A percentile compares a stretch with the other conserved stretches of the same genome.
Evolutionary conservation across 495 filamentous ascomycete genomes (phyloP).

Genomic region (Tuber borchii): DNA sequence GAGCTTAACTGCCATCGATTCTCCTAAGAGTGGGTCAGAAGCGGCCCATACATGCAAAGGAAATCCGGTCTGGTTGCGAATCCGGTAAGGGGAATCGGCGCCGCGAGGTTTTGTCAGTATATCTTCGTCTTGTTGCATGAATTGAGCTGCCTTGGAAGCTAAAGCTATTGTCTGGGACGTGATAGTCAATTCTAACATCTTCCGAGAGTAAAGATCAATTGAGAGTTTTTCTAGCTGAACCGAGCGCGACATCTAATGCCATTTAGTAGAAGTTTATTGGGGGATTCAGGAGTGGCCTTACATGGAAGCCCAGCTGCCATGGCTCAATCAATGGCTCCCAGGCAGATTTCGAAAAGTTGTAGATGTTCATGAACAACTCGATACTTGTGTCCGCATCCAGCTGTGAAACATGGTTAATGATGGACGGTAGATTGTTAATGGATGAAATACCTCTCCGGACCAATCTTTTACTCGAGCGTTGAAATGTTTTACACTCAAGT

Average conservation of each 20-base stretch:
- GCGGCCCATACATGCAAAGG: conserved; percentile 76
- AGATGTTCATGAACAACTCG: conserved; percentile 90
- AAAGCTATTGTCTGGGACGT: conserved; percentile 92
- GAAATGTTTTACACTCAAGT: conserved; percentile 90
- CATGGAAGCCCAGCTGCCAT: conserved; percentile 80
- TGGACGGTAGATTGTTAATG: not conserved
- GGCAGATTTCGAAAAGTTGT: conserved; percentile 96
- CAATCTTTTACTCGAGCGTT: conserved; percentile 77
- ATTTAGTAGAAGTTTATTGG: conserved; percentile 4
- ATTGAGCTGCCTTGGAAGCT: conserved; percentile 83
- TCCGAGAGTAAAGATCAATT: conserved; percentile 78
- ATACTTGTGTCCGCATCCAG: conserved; percentile 81
- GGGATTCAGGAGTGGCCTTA: conserved; percentile 3
- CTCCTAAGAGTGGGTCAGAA: conserved; percentile 55
- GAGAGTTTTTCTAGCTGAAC: conserved; percentile 67
- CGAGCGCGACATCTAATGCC: conserved; percentile 63
- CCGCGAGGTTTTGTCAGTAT: conserved; percentile 89
- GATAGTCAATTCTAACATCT: conserved; percentile 81
- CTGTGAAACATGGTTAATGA: conserved; percentile 23
- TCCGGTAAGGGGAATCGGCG: conserved; percentile 82
- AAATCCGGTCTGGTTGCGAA: conserved; percentile 93
- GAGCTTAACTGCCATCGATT: conserved; percentile 66
- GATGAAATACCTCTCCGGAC: conserved; percentile 56
- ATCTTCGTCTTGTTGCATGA: conserved; percentile 82
- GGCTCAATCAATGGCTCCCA: conserved; percentile 97